Evolutionary conservation across 129 eudicot genomes (phyloP).

Genomic region (Pseudognaphalium luteoalbum): DNA sequence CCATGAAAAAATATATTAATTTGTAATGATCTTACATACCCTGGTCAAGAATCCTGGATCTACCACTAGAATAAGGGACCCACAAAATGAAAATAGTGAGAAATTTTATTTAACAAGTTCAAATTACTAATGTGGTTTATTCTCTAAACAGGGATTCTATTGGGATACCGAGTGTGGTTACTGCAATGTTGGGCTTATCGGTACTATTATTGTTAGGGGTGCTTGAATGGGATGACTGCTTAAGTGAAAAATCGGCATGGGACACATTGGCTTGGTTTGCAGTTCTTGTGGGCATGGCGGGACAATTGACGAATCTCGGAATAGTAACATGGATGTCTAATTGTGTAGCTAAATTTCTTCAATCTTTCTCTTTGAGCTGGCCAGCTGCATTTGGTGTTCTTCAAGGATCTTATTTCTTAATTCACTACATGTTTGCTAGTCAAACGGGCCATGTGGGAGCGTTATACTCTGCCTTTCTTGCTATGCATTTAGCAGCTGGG

Average conservation of each 20-base stretch:
- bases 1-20: no score
- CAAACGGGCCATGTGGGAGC: slow-evolving; percentile 99
- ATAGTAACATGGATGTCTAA: slow-evolving; percentile 84
- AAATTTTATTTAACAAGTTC: background rate
- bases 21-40: background rate
- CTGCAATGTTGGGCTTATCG: slow-evolving; percentile 96
- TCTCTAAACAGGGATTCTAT: slow-evolving; percentile 59
- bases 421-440: slow-evolving; percentile 94
- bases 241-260: slow-evolving; percentile 97
- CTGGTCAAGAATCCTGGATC: background rate
- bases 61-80: slow-evolving; percentile 8
- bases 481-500: slow-evolving; percentile 89
- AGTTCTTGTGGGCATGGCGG: slow-evolving; percentile 95
- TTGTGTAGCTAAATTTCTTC: slow-evolving; percentile 74
- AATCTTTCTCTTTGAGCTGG: slow-evolving; percentile 79
- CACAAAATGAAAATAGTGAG: background rate
- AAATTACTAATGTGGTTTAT: slow-evolving; percentile 15
- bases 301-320: slow-evolving; percentile 86
- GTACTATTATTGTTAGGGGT: slow-evolving; percentile 77
- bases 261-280: slow-evolving; percentile 97
- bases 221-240: slow-evolving; percentile 88
- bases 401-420: slow-evolving; percentile 78
- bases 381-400: slow-evolving; percentile 88
- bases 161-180: slow-evolving; percentile 91
- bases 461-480: slow-evolving; percentile 85